Conservation (phyloP, 164 flowering plant genomes). For the Chimonanthus praecox region DNA sequence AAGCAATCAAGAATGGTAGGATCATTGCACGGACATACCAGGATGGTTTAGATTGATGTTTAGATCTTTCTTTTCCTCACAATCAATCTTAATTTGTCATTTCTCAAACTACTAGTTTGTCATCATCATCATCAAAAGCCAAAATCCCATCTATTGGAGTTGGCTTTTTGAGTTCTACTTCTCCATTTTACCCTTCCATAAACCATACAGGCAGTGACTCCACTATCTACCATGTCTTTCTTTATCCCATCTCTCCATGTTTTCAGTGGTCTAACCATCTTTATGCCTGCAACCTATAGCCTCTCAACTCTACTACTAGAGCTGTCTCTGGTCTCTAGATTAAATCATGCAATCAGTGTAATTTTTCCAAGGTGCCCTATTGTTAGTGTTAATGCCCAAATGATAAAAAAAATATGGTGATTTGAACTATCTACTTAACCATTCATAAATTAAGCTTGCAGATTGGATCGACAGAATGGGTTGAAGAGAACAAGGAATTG, state of each 20-base stretch:
- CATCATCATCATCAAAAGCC: too few species aligned
- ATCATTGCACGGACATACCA: not conserved
- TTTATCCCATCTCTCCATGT: too few species aligned
- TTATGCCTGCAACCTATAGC: too few species aligned
- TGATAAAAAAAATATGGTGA: not conserved
- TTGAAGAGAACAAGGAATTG: slow-evolving; percentile 72
- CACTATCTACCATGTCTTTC: too few species aligned
- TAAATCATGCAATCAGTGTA: not conserved
- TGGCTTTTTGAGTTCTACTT: too few species aligned
- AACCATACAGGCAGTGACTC: too few species aligned
- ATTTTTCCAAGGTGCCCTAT: not conserved
- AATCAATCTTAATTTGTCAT: not conserved
- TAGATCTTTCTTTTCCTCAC: not conserved
- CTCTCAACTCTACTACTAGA: too few species aligned
- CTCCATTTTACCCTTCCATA: too few species aligned
- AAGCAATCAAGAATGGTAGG: not conserved
- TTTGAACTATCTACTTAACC: not conserved
- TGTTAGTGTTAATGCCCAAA: not conserved
- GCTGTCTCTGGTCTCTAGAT: too few species aligned
- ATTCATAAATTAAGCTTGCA: slow-evolving; percentile 15
- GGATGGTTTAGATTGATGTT: not conserved
- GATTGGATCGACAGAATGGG: slow-evolving; percentile 86
- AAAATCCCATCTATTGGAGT: too few species aligned
- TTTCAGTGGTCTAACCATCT: too few species aligned
- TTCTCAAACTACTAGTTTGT: not conserved